A percentile compares a stretch with the other conserved stretches of the same genome.
Conservation (phyloP, 305 asterid genomes). For the Fraxinus platypoda region DNA sequence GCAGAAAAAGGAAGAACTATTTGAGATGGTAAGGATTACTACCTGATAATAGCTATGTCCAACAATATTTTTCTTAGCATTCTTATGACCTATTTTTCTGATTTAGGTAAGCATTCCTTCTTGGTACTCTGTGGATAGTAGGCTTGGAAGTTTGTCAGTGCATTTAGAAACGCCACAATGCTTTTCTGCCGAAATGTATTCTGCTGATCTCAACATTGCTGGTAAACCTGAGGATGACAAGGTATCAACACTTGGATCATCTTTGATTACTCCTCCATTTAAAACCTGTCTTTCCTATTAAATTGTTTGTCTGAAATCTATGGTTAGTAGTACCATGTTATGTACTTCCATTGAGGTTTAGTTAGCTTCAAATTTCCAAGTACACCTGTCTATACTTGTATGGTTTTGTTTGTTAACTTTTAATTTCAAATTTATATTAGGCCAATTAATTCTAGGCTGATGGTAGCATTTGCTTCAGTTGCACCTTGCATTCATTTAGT, state of each 20-base stretch:
- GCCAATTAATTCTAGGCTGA: neutral
- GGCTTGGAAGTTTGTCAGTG: constrained; percentile 84
- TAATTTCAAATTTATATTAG: neutral
- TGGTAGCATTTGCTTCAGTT: constrained; percentile 6
- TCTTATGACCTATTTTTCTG: constrained; percentile 28
- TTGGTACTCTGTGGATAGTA: constrained; percentile 86
- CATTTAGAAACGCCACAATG: constrained; percentile 91
- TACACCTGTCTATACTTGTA: neutral
- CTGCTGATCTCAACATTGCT: constrained; percentile 75
- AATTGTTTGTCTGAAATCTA: neutral
- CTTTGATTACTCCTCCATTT: neutral
- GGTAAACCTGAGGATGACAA: constrained; percentile 97
- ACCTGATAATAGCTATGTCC: constrained; percentile 2
- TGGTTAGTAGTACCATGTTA: neutral
- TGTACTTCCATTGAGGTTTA: neutral
- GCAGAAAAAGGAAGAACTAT: constrained; percentile 88
- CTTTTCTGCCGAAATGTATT: constrained; percentile 96
- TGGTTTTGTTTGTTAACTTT: neutral
- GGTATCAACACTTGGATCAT: constrained; percentile 40
- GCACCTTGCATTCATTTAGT: constrained; percentile 6
- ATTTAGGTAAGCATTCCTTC: constrained; percentile 89
- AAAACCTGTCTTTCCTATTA: neutral
- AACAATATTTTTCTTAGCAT: constrained; percentile 10
- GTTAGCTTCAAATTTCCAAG: neutral
- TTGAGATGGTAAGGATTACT: constrained; percentile 76